Evolutionary conservation across 2,329 filamentous ascomycete genomes (phyloP), one percentile per base, ranked within the genome.

Genomic region (Phialemoniopsis sp.): DNA sequence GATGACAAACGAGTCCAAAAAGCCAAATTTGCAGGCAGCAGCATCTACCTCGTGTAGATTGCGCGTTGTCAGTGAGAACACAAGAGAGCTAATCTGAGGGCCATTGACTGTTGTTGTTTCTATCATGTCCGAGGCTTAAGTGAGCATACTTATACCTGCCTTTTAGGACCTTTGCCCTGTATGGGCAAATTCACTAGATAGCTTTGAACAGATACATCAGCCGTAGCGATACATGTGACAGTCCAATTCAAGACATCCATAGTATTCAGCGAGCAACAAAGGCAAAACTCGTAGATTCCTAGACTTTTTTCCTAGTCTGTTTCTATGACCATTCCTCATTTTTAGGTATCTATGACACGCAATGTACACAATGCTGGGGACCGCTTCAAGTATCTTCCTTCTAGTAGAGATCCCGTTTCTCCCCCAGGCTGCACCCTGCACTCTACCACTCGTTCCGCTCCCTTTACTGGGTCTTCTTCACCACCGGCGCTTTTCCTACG

Each of bases 391-490:
- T 19, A 41, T 39, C 7, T 16, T 15, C 13, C 21, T 10, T 26
- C 21, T 26, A 6, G 10, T 26, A 26, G 21, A n/a, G n/a, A n/a
- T n/a, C n/a, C n/a, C n/a, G n/a, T n/a, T n/a, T n/a, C n/a, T n/a
- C n/a, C n/a, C n/a, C n/a, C n/a, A n/a, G n/a, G n/a, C n/a, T n/a
- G n/a, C n/a, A n/a, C n/a, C n/a, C n/a, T n/a, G n/a, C n/a, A n/a
- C n/a, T n/a, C 17, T 17, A 16, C 8, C 18, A 30, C 17, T 26
- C 15, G 6, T 19, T 14, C 14, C 17, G 10, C 5, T 34, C 29
- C 37, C 14, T 36, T 42, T 60, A 76, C 58, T 72, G 67, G 32
- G 56, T 67, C 67, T 74, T 75, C 64, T 74, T 75, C 3, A 42
- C 51, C 31, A 48, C 54, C 29, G 50, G 46, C 15, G 55, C 51